phyloP scores from a whole-genome alignment of 1,284 basidiomycete species.

The Exobasidium rhododendri region DNA sequence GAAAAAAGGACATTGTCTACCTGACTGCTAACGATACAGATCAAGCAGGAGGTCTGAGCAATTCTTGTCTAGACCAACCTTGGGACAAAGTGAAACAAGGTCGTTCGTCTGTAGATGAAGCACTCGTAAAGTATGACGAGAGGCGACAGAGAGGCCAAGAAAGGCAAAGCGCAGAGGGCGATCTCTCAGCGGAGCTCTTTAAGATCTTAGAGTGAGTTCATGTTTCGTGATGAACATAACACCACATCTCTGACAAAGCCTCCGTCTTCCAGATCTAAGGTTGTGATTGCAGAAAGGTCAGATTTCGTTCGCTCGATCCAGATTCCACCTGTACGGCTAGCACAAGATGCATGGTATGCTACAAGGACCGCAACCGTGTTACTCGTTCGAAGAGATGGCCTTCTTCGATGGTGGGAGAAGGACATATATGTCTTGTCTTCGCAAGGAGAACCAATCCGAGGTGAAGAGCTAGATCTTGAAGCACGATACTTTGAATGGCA shows the following conservation, averaged over 20 bases:
- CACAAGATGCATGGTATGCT: slow-evolving; percentile 1
- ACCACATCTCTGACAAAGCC: slow-evolving; percentile 1
- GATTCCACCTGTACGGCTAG: not conserved
- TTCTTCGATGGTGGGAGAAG: slow-evolving; percentile 11
- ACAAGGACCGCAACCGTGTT: slow-evolving; percentile 16
- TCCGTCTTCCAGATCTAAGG: not conserved
- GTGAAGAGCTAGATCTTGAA: not conserved
- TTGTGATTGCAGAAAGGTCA: not conserved
- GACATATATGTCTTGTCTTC: slow-evolving; percentile 12
- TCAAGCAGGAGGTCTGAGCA: slow-evolving; percentile 3
- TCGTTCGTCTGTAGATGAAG: not conserved
- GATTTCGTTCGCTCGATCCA: not conserved
- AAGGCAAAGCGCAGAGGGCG: not conserved
- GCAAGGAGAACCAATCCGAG: not conserved
- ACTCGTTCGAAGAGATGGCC: slow-evolving; percentile 9
- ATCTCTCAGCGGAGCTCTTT: slow-evolving; percentile 2
- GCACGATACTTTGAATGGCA: not conserved
- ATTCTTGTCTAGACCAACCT: slow-evolving; percentile 1
- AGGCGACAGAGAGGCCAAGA: not conserved
- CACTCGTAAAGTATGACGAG: not conserved
- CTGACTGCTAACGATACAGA: not conserved
- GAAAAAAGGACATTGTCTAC: not conserved
- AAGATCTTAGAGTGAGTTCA: slow-evolving; percentile 7
- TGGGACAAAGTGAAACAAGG: slow-evolving; percentile 14
- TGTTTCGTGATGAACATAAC: not conserved